phyloP scores from a whole-genome alignment of 176 grass and related monocot genomes.

The Alloteropsis semialata region DNA sequence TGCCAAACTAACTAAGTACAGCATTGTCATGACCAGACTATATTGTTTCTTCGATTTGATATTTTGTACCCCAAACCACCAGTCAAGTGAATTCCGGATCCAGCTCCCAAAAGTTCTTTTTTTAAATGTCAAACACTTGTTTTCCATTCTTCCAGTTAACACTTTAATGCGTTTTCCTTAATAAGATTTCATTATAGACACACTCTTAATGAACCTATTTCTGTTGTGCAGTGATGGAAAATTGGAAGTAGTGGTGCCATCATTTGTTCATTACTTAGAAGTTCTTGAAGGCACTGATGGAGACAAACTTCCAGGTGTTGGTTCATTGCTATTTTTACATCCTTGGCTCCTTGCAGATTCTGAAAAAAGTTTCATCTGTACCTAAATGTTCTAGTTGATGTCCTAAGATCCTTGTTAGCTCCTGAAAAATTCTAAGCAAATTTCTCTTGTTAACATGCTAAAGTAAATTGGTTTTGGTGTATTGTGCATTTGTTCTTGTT shows the following conservation, averaged over 20 bases:
- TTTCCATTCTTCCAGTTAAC: not conserved
- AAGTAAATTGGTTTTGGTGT: conserved; percentile 12
- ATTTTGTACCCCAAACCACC: conserved; percentile 2
- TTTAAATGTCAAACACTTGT: not conserved
- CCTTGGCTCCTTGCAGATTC: conserved; percentile 4
- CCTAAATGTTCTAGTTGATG: not conserved
- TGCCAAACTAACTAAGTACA: conserved; percentile 1
- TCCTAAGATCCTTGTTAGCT: conserved; percentile 14
- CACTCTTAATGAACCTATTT: conserved; percentile 19
- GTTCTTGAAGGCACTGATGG: conserved; percentile 97
- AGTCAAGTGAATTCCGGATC: not conserved
- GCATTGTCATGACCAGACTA: not conserved
- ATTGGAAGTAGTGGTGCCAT: conserved; percentile 90
- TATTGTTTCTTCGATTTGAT: not conserved
- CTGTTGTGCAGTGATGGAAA: conserved; percentile 69
- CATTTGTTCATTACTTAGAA: conserved; percentile 98
- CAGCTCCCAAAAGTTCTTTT: not conserved
- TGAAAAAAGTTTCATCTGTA: not conserved
- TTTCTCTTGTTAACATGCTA: conserved; percentile 1
- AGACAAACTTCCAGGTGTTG: conserved; percentile 85
- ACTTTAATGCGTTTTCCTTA: conserved; percentile 9
- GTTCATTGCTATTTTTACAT: conserved; percentile 29
- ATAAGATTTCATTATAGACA: conserved; percentile 10
- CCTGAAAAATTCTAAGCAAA: conserved; percentile 4
- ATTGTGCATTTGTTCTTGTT: not conserved